Base-by-base conservation (phyloP, 805 yeast genomes). In the Kockiozyma suomiensis region DNA sequence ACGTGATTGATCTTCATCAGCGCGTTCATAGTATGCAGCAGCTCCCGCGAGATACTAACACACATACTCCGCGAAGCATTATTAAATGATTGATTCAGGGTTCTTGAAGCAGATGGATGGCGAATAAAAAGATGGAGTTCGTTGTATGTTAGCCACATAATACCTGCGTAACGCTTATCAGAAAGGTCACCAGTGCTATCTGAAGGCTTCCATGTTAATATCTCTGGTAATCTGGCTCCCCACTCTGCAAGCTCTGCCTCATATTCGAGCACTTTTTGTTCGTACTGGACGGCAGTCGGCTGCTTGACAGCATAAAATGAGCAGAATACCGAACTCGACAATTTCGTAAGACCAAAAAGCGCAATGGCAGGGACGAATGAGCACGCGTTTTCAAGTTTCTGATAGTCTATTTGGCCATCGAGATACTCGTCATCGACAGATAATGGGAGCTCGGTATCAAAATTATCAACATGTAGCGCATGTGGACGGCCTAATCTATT, bases 91-190 rank as follows among this genome's bases (percentile, higher is more conserved):
- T 17, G 52, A 38, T 62, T 58, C 17, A 8, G 32, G 4, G 66
- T 50, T 21, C 61, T 51, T 45, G 61, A 55, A 25, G 58, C 64
- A 4, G 64, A 59, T n/a, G 66, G 66, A 40, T 62, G 66, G 15
- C 66, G 56, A 33, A 62, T 58, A 23, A 51, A 50, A 46, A 62
- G 45, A 41, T 54, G 60, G 35, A 59, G 51, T 50, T 62, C 63
- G 37, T 35, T 45, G n/a, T 17, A 43, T 12, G 60, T 38, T 28
- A 62, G 46, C 60, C 63, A 59, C 57, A 62, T 47, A 28, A 62
- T 55, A 17, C 66, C 66, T 10, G 66, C 60, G 41, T 41, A 59
- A 25, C 61, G 52, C 41, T 59, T 59, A 54, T 58, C 56, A 13
- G 51, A 32, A 1, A 62, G 35, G 21, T 54, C 63, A 3, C 55